Conservation (phyloP, 2,329 filamentous ascomycete species). For the Colletotrichum orbiculare region DNA sequence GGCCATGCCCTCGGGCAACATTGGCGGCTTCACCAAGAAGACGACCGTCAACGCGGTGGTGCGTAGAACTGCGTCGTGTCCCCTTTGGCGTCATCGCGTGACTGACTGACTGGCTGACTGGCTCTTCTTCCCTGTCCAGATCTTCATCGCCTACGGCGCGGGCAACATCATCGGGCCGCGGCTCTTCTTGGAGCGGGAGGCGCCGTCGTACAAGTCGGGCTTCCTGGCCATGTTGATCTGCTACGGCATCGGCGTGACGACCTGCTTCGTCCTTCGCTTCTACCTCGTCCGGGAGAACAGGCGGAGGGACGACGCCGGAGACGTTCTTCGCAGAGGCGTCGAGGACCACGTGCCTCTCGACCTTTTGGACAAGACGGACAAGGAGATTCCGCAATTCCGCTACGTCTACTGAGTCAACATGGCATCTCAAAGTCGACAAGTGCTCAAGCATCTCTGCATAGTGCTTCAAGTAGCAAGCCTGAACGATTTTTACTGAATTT, state of each 20-base stretch:
- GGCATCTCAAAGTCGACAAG: background rate
- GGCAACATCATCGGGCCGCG: slow-evolving; percentile 76
- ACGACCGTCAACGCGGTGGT: slow-evolving; percentile 64
- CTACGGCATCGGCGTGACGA: background rate
- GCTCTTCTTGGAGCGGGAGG: slow-evolving; percentile 67
- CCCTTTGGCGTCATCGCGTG: too few species aligned
- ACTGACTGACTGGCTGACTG: background rate
- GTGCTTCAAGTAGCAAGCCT: too few species aligned
- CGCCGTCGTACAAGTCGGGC: slow-evolving; percentile 67
- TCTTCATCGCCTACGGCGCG: slow-evolving; percentile 19
- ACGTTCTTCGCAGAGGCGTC: slow-evolving; percentile 37
- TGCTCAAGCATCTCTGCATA: too few species aligned
- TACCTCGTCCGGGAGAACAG: slow-evolving; percentile 19
- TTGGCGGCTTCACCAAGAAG: slow-evolving; percentile 74
- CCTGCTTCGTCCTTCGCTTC: slow-evolving; percentile 38
- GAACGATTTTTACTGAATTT: background rate
- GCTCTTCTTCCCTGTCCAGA: background rate
- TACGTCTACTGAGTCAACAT: slow-evolving; percentile 52
- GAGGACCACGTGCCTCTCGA: slow-evolving; percentile 61
- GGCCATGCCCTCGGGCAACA: slow-evolving; percentile 76
- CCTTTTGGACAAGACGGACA: slow-evolving; percentile 63
- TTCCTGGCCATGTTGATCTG: slow-evolving; percentile 60
- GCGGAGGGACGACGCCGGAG: slow-evolving; percentile 29
- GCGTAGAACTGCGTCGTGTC: background rate
- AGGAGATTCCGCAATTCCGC: slow-evolving; percentile 64